phyloP scores from a whole-genome alignment of 345 rosid genomes.

The Citrus glauca region DNA sequence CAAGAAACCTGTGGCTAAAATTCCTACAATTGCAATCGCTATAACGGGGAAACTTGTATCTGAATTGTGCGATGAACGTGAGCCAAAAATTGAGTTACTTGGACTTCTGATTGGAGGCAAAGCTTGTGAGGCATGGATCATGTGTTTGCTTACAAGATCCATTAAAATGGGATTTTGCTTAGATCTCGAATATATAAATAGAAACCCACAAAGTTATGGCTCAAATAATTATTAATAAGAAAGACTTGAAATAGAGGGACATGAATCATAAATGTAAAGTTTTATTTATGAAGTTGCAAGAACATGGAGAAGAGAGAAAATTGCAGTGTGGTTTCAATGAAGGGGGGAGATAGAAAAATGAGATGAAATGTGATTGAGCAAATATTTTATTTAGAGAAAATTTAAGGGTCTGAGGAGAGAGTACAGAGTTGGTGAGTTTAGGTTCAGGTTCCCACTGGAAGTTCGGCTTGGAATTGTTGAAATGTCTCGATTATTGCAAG shows the following conservation, averaged over 20 bases:
- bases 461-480: slow-evolving; percentile 16
- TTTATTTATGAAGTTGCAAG: slow-evolving; percentile 16
- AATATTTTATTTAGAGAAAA: neutral
- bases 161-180: slow-evolving; percentile 17
- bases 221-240: neutral
- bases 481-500: slow-evolving; percentile 22
- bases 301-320: slow-evolving; percentile 24
- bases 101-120: slow-evolving; percentile 30
- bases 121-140: slow-evolving; percentile 24
- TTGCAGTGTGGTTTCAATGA: slow-evolving; percentile 15
- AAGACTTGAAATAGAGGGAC: slow-evolving; percentile 6
- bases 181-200: slow-evolving; percentile 16
- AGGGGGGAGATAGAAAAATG: slow-evolving; percentile 8
- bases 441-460: slow-evolving; percentile 14
- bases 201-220: neutral
- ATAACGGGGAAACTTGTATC: slow-evolving; percentile 71
- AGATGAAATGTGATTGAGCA: neutral
- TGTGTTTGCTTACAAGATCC: slow-evolving; percentile 40
- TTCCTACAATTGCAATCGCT: slow-evolving; percentile 73
- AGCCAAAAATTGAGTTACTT: slow-evolving; percentile 18
- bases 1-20: slow-evolving; percentile 75
- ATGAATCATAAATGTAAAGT: neutral
- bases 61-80: slow-evolving; percentile 19
- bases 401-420: neutral
- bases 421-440: slow-evolving; percentile 21